Percentiles rank a stretch among this genome's conserved stretches.
These are phyloP conservation scores for Leccinellum luteum DNA, from an alignment of 768 basidiomycete species.

Conservation along the genomic window DNA sequence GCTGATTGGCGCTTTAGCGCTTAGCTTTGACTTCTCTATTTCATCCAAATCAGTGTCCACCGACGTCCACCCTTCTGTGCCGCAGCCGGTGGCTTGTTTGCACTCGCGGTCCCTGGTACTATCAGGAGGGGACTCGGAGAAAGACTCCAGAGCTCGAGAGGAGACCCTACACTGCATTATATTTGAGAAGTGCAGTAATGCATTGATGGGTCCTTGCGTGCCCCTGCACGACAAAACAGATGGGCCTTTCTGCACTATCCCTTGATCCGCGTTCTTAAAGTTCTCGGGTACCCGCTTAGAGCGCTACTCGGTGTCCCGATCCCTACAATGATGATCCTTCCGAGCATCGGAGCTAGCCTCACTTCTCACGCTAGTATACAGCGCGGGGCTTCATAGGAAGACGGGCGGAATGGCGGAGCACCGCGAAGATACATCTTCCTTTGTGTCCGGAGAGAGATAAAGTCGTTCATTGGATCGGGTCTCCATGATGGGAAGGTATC, in stretches of 20 bases:
- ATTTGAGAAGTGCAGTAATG: too few relatives aligned
- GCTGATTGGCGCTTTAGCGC: too few relatives aligned
- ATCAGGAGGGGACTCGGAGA: too few relatives aligned
- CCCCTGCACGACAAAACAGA: constrained; percentile 2
- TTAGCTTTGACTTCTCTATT: background rate
- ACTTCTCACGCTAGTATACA: background rate
- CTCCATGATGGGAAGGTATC: background rate
- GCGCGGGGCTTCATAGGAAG: background rate
- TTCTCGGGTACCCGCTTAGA: constrained; percentile 21
- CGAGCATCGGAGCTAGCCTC: background rate
- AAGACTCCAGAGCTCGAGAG: too few relatives aligned
- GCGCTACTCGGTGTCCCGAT: constrained; percentile 27
- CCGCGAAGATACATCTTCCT: background rate
- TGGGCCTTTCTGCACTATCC: constrained; percentile 15
- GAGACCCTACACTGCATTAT: too few relatives aligned
- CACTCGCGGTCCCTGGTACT: background rate
- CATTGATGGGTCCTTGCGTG: background rate
- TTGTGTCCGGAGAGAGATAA: background rate
- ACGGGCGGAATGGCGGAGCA: constrained; percentile 9
- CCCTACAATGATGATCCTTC: background rate
- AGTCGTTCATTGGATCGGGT: background rate
- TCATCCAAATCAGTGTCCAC: background rate
- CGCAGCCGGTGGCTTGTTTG: background rate
- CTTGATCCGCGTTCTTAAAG: constrained; percentile 12
- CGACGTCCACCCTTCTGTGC: background rate